Conservation (phyloP, 2,329 filamentous ascomycete species). For the Microcyclospora pomicola region DNA sequence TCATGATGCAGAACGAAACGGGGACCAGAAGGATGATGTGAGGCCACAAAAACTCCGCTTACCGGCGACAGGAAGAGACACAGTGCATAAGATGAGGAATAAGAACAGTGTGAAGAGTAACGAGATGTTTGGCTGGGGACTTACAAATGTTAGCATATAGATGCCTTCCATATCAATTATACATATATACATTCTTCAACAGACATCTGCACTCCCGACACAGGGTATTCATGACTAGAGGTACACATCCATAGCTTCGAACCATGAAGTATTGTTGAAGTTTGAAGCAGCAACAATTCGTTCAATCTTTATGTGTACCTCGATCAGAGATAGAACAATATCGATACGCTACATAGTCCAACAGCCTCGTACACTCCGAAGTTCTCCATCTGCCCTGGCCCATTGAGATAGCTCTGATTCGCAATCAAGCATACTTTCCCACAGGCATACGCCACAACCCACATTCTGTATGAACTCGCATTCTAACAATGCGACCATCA, state of each 20-base stretch:
- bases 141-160: slow-evolving; percentile 1
- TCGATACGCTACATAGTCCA: too few relatives aligned
- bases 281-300: too few relatives aligned
- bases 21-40: slow-evolving; percentile 14
- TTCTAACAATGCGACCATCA: too few relatives aligned
- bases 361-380: too few relatives aligned
- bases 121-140: slow-evolving; percentile 33
- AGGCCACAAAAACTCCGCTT: slow-evolving; percentile 44
- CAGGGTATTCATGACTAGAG: neutral
- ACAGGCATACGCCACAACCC: too few relatives aligned
- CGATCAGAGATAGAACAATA: too few relatives aligned
- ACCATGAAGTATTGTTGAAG: neutral
- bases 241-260: neutral
- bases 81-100: slow-evolving; percentile 37
- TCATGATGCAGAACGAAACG: slow-evolving; percentile 29
- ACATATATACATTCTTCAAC: neutral
- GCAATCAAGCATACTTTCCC: too few relatives aligned
- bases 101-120: slow-evolving; percentile 41
- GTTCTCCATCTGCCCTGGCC: too few relatives aligned
- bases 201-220: neutral
- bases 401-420: too few relatives aligned
- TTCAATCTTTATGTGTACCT: too few relatives aligned
- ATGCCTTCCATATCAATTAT: neutral
- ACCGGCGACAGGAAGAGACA: slow-evolving; percentile 46
- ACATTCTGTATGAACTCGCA: too few relatives aligned